A percentile compares a stretch with the other conserved stretches of the same genome.
phyloP scores from a whole-genome alignment of 345 rosid genomes.

The Sisymbrium irio region DNA sequence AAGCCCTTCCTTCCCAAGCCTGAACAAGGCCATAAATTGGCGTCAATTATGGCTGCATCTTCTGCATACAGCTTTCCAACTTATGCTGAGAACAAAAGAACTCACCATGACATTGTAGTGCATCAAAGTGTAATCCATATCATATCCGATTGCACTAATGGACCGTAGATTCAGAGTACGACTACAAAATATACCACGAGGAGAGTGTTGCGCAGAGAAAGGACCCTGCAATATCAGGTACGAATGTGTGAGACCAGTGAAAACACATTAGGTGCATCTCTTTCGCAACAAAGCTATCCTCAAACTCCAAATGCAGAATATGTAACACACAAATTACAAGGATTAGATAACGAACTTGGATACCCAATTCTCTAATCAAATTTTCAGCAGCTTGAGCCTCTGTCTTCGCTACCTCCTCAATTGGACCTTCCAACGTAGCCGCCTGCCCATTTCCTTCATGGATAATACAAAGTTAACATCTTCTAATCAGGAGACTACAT shows the following conservation, averaged over 20 bases:
- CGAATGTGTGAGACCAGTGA: conserved; percentile 14
- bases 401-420: conserved; percentile 77
- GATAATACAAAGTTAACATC: conserved; percentile 14
- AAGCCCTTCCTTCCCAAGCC: conserved; percentile 99
- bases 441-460: conserved; percentile 55
- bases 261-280: background rate
- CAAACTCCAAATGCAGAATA: background rate
- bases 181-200: conserved; percentile 93
- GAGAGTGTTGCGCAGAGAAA: conserved; percentile 66
- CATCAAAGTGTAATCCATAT: conserved; percentile 97
- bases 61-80: background rate
- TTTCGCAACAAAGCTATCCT: background rate
- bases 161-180: conserved; percentile 93
- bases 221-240: conserved; percentile 58
- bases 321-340: background rate
- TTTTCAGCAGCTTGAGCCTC: conserved; percentile 73
- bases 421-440: conserved; percentile 73
- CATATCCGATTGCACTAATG: conserved; percentile 94
- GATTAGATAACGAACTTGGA: conserved; percentile 52
- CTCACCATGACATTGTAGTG: conserved; percentile 89
- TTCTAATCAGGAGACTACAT: background rate
- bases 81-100: background rate
- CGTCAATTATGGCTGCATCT: background rate
- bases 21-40: conserved; percentile 28
- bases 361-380: conserved; percentile 71